phyloP scores from a whole-genome alignment of 2,329 filamentous ascomycete species.

The Fusarium nanum region DNA sequence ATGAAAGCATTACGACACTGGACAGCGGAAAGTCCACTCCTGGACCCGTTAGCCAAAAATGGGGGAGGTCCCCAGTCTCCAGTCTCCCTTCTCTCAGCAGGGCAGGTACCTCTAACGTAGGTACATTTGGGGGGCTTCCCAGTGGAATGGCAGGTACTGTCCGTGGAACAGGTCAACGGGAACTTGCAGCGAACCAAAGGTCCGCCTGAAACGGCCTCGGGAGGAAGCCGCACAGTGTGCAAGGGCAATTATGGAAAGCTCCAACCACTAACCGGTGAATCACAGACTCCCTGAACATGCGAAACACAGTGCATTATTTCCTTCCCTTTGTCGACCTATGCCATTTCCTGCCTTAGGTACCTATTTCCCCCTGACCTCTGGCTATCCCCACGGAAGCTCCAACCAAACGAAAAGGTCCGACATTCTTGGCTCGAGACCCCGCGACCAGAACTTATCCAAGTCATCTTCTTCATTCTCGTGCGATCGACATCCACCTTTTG shows the following conservation, averaged over 20 bases:
- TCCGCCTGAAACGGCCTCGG: conserved; percentile 9
- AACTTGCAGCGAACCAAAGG: conserved; percentile 15
- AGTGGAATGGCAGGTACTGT: not conserved
- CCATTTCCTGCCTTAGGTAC: conserved; percentile 41
- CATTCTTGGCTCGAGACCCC: conserved; percentile 47
- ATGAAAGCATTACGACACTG: conserved; percentile 41
- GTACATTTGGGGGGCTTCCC: conserved; percentile 9
- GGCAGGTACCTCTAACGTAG: conserved; percentile 2
- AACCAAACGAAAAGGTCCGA: conserved; percentile 49
- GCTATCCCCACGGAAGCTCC: conserved; percentile 47
- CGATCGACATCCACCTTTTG: conserved; percentile 43
- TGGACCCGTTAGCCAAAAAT: conserved; percentile 11
- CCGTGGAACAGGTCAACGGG: conserved; percentile 5
- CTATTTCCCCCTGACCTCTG: conserved; percentile 37
- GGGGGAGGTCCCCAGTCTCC: conserved; percentile 17
- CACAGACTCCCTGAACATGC: not conserved
- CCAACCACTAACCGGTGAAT: not conserved
- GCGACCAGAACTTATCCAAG: conserved; percentile 48
- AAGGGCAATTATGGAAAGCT: not conserved
- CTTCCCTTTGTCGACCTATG: not conserved
- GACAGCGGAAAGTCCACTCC: conserved; percentile 29
- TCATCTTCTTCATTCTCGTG: conserved; percentile 45
- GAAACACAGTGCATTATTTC: conserved; percentile 30
- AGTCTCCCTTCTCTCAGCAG: conserved; percentile 17
- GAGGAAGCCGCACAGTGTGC: conserved; percentile 40